Base-by-base conservation (phyloP, 1,284 basidiomycete species). In the Phenoliferia sp. region DNA sequence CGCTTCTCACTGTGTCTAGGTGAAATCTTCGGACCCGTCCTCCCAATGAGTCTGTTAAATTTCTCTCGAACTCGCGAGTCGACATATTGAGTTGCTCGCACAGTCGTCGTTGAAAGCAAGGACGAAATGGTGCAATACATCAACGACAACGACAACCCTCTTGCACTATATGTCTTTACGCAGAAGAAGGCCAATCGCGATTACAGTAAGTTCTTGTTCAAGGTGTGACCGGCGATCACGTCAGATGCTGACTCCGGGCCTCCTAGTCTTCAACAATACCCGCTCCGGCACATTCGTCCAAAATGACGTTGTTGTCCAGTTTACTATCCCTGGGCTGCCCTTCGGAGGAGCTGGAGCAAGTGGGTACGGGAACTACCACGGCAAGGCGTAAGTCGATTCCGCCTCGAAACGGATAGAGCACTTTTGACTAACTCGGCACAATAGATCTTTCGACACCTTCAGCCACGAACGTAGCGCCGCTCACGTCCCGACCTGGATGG, bases 11-110 rank as follows among this genome's bases (percentile, higher is more conserved):
- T n/a, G n/a, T n/a, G n/a, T n/a, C n/a, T n/a, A 54, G 79, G 77
- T 31, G 80, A 81, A 73, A 77, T 81, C 73, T 81, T 81, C 65
- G 80, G 80, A 1, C 80, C 80, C 2, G 59, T 80, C 35, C 71
- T 81, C 3, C 80, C 80, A 29, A 74, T 81, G 65, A 59, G 71
- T 36, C 69, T 67, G 34, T 61, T 66, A 39, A n/a, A 7, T 52
- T 26, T 19, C 48, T 52, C 28, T 26, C 48, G 5, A 26, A 5
- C 48, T 52, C 9, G 5, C 17, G 22, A 52, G 22, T 22, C 48
- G 22, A 6, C 17, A n/a, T 32, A 52, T 19, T 26, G 22, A 52
- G 39, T 22, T 44, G 39, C 48, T 7, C 48, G 22, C 9, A 52
- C 6, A 52, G 48, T 65, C 62, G 56, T 59, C 64, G 31, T 63